These are phyloP conservation scores for Colletotrichum chlorophyti DNA, from an alignment of 2,329 filamentous ascomycete genomes.

Conservation along the genomic window DNA sequence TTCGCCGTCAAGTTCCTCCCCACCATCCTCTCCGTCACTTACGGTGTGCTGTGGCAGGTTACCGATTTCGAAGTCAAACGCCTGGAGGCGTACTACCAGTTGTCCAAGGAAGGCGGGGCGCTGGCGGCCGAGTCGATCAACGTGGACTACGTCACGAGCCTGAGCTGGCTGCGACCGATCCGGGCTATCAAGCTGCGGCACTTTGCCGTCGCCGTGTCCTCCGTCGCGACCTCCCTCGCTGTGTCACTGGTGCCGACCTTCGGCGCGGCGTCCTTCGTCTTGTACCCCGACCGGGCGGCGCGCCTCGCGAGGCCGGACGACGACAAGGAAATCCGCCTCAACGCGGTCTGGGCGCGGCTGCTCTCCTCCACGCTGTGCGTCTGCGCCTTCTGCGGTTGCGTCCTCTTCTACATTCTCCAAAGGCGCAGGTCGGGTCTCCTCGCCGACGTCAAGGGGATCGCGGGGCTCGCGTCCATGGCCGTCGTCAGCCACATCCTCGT, in stretches of 20 bases:
- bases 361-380: conserved; percentile 62
- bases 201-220: conserved; percentile 73
- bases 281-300: conserved; percentile 57
- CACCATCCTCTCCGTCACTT: conserved; percentile 66
- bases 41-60: conserved; percentile 71
- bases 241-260: conserved; percentile 74
- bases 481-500: conserved; percentile 75
- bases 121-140: conserved; percentile 72
- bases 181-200: conserved; percentile 68
- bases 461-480: conserved; percentile 78
- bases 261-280: conserved; percentile 66
- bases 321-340: conserved; percentile 62
- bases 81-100: conserved; percentile 71
- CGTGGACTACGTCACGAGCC: conserved; percentile 75
- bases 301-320: conserved; percentile 49
- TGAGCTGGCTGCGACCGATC: conserved; percentile 70
- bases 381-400: conserved; percentile 63
- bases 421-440: conserved; percentile 69
- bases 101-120: conserved; percentile 66
- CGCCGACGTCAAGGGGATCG: conserved; percentile 75
- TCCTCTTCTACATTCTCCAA: conserved; percentile 67
- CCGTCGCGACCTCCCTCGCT: conserved; percentile 68
- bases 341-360: conserved; percentile 65
- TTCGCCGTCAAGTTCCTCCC: conserved; percentile 70
- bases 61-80: conserved; percentile 71